phyloP scores from a whole-genome alignment of 768 basidiomycete genomes.

The Ramaria sp. region DNA sequence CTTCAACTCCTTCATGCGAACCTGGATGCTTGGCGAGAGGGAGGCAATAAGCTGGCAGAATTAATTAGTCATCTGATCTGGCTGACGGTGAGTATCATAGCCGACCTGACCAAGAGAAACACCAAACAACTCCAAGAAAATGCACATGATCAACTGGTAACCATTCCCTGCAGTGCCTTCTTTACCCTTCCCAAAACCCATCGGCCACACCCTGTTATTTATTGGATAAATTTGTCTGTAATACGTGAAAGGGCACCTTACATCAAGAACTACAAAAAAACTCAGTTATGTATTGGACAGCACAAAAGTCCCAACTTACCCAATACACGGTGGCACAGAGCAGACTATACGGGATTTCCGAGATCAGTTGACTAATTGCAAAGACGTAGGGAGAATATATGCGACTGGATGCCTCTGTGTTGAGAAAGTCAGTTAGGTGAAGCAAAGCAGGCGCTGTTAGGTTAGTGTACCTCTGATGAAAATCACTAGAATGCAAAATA shows the following conservation, averaged over 20 bases:
- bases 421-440: background rate
- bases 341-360: conserved; percentile 70
- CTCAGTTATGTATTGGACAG: background rate
- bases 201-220: conserved; percentile 39
- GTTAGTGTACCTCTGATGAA: conserved; percentile 22
- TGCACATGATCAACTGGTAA: conserved; percentile 57
- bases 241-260: background rate
- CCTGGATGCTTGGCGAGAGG: conserved; percentile 62
- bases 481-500: conserved; percentile 19
- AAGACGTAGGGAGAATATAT: conserved; percentile 85
- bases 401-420: conserved; percentile 61
- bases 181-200: conserved; percentile 53
- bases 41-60: conserved; percentile 46
- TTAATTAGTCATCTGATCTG: background rate
- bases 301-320: conserved; percentile 26
- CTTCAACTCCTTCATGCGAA: conserved; percentile 15
- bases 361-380: conserved; percentile 68
- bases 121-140: conserved; percentile 62
- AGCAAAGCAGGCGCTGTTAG: background rate
- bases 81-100: background rate
- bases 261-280: conserved; percentile 19
- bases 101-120: conserved; percentile 55
- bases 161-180: conserved; percentile 53
- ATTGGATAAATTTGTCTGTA: background rate
- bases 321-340: conserved; percentile 67